These are phyloP conservation scores for Pseudotulostoma volvatum DNA, from an alignment of 495 filamentous ascomycete genomes.

Conservation along the genomic window DNA sequence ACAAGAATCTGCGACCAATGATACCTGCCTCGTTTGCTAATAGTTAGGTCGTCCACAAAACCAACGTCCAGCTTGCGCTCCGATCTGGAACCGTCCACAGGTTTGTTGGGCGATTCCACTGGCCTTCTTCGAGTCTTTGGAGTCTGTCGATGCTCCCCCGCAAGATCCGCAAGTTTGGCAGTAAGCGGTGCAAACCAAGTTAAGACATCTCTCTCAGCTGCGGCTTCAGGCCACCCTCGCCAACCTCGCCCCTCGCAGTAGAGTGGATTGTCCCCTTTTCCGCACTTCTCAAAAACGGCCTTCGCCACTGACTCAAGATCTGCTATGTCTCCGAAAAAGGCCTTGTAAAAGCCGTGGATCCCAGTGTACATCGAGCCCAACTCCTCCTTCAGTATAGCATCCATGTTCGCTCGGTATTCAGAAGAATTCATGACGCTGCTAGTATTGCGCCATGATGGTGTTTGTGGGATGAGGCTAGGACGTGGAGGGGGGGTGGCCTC, in stretches of 20 bases:
- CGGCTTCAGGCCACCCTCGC: constrained; percentile 7
- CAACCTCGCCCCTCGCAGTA: constrained; percentile 10
- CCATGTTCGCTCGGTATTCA: constrained; percentile 24
- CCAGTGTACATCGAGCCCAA: no score
- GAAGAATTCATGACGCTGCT: constrained; percentile 27
- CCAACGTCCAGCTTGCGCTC: constrained; percentile 28
- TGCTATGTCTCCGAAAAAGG: constrained; percentile 20
- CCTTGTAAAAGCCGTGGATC: constrained; percentile 18
- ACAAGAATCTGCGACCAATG: constrained; percentile 32
- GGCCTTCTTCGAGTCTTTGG: constrained; percentile 12
- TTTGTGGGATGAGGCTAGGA: constrained; percentile 25
- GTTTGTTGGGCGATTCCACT: constrained; percentile 18
- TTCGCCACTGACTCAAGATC: constrained; percentile 16
- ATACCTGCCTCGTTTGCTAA: constrained; percentile 13
- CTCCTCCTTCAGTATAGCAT: constrained; percentile 24
- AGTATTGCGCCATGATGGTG: constrained; percentile 24
- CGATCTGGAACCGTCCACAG: constrained; percentile 21
- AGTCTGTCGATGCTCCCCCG: constrained; percentile 10
- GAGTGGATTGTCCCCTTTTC: constrained; percentile 11
- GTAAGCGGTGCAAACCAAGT: constrained; percentile 19
- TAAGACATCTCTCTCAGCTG: constrained; percentile 8
- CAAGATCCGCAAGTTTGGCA: constrained; percentile 16
- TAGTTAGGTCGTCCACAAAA: constrained; percentile 20
- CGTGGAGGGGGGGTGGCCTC: constrained; percentile 21
- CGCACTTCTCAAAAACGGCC: constrained; percentile 21